Evolutionary conservation across 106 monocot species (phyloP).

Genomic region (Alisma plantagoaquatica): DNA sequence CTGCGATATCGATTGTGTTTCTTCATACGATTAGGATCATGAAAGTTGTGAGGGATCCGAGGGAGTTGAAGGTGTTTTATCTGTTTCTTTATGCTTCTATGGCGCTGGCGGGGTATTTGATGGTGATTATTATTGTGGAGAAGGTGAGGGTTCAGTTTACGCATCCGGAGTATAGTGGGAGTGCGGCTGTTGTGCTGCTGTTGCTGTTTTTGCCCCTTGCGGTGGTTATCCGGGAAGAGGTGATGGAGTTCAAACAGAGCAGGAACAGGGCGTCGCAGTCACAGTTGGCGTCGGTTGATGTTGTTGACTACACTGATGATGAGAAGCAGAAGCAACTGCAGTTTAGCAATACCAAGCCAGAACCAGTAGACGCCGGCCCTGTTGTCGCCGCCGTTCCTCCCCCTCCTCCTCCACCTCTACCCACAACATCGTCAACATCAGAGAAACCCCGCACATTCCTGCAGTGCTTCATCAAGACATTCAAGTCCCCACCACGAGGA

Average conservation of each 20-base stretch:
- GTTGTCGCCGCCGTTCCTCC: too few relatives aligned
- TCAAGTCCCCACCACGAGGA: slow-evolving; percentile 4
- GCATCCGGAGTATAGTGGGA: neutral
- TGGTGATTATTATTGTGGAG: slow-evolving; percentile 3
- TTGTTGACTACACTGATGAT: too few relatives aligned
- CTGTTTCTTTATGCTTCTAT: slow-evolving; percentile 28
- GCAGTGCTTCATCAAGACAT: too few relatives aligned
- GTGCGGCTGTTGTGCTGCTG: neutral
- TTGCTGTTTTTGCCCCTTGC: slow-evolving; percentile 2
- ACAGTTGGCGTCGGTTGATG: too few relatives aligned
- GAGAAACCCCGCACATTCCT: too few relatives aligned
- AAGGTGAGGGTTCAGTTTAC: neutral
- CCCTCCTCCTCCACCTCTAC: neutral
- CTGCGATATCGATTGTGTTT: slow-evolving; percentile 18
- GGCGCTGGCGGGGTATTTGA: slow-evolving; percentile 32
- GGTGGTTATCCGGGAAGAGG: slow-evolving; percentile 1
- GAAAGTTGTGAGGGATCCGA: neutral
- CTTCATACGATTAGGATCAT: slow-evolving; percentile 9
- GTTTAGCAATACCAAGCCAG: too few relatives aligned
- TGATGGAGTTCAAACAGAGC: too few relatives aligned
- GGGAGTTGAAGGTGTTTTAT: slow-evolving; percentile 25
- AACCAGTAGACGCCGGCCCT: too few relatives aligned
- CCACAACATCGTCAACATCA: neutral
- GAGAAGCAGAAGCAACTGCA: too few relatives aligned
- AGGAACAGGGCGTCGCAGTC: too few relatives aligned